Base-by-base conservation (phyloP, 331 rosid species). In the Pyracantha coccinea region DNA sequence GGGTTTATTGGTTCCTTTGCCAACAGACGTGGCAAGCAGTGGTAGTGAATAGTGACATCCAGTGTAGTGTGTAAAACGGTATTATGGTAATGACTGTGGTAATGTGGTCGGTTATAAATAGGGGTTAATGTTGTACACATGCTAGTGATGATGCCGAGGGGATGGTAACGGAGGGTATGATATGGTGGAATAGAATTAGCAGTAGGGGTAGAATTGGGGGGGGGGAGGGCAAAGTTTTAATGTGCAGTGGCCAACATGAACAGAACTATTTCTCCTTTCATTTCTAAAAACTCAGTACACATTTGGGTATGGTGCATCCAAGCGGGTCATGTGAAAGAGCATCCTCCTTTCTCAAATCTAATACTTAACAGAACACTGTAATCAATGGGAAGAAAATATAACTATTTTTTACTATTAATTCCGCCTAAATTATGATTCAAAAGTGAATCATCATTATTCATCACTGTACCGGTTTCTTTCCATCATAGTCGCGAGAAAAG, bases 381-480 rank as follows among this genome's bases (percentile, higher is more conserved):
- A 38, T 20, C 32, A n/a, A 44, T n/a, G 27, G 27, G 31, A 27
- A 15, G 67, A 69, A 61, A 20, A 31, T 68, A 13, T n/a, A 52
- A 57, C 62, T 13, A 12, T 16, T 31, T 9, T 25, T 3, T 20
- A 14, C 20, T 15, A 7, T 45, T 8, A 63, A 35, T 20, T 50
- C 14, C 21, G 35, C 70, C 60, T 52, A 24, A 15, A 62, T 45
- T 17, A 53, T 45, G n/a, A 67, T 41, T 20, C 6, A 59, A 57
- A 14, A 50, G 19, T 62, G 38, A 78, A 55, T 7, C 54, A 27
- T 71, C 71, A 69, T 21, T 32, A 82, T 90, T 75, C 24, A 63
- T 68, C 71, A 69, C 25, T 32, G 80, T 90, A 94, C 97, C 88
- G 97, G 99, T 86, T 90, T 89, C 84, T 89, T 94, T 27, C 88